Conservation (phyloP, 2,329 filamentous ascomycete genomes). For the Monilinia fructigena region DNA sequence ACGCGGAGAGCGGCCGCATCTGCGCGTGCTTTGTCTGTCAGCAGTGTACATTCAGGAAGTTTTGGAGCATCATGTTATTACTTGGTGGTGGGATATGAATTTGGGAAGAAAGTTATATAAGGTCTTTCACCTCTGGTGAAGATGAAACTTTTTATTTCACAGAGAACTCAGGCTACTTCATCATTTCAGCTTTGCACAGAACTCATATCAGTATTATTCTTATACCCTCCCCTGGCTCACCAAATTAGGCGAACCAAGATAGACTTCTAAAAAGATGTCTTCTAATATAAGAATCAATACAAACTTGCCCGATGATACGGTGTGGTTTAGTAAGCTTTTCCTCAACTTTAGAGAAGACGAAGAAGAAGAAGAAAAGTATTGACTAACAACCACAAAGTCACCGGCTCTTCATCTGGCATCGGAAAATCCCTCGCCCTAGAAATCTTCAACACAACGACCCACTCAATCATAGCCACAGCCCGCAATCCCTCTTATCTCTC, state of each 20-base stretch:
- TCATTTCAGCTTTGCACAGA: not conserved
- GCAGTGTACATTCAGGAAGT: not conserved
- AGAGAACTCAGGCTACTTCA: too few relatives aligned
- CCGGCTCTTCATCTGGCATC: slow-evolving; percentile 48
- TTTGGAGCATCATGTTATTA: too few relatives aligned
- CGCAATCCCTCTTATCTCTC: slow-evolving; percentile 45
- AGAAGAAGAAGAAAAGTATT: too few relatives aligned
- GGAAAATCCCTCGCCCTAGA: slow-evolving; percentile 43
- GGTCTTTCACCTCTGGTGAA: not conserved
- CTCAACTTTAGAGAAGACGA: too few relatives aligned
- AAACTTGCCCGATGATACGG: slow-evolving; percentile 9
- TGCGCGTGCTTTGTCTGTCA: not conserved
- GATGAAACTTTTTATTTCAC: not conserved
- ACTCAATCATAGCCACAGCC: slow-evolving; percentile 50
- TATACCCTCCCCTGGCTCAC: not conserved
- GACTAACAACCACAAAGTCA: slow-evolving; percentile 37
- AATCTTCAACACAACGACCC: slow-evolving; percentile 40
- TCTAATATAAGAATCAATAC: not conserved
- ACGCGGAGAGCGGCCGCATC: not conserved
- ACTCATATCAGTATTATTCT: not conserved
- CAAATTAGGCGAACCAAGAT: not conserved
- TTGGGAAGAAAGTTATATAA: not conserved
- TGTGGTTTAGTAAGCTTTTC: slow-evolving; percentile 14
- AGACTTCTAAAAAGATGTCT: not conserved
- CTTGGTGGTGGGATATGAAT: not conserved